phyloP scores from a whole-genome alignment of 108 stramenopile genomes.

The Tribonema minus region DNA sequence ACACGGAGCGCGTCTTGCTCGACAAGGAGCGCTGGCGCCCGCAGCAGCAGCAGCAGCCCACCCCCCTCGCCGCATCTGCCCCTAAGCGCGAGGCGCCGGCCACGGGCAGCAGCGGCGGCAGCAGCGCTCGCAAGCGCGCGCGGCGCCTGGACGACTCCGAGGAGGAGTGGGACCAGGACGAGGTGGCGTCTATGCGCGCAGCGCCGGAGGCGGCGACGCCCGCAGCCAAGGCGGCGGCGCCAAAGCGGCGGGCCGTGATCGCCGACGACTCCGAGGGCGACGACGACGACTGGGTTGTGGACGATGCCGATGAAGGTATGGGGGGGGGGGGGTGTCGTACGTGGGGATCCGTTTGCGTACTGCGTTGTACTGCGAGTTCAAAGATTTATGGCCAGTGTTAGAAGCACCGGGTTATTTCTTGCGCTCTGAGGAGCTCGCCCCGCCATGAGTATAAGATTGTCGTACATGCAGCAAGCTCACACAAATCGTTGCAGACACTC shows the following conservation, averaged over 20 bases:
- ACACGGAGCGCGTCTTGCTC: conserved; percentile 39
- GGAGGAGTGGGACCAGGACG: neutral
- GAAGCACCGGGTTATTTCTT: too few relatives aligned
- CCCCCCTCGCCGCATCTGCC: neutral
- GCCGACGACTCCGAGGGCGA: conserved; percentile 17
- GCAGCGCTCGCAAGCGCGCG: neutral
- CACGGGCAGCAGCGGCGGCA: neutral
- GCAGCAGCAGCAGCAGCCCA: neutral
- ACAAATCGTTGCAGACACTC: too few relatives aligned
- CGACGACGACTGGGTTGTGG: conserved; percentile 11
- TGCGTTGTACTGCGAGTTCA: too few relatives aligned
- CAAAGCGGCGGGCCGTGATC: neutral
- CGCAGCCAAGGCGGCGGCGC: neutral
- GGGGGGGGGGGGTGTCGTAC: conserved; percentile 8
- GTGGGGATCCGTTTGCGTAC: too few relatives aligned
- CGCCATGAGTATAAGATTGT: too few relatives aligned
- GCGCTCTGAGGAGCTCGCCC: too few relatives aligned
- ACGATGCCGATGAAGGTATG: neutral
- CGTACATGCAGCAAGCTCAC: too few relatives aligned
- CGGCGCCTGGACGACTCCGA: neutral
- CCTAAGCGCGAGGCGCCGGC: neutral
- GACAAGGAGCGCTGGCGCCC: neutral
- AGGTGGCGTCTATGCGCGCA: too few relatives aligned
- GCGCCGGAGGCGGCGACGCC: neutral
- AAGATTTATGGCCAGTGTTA: too few relatives aligned